phyloP scores from a whole-genome alignment of 2,329 filamentous ascomycete species.

The Aspergillus fijiensis region DNA sequence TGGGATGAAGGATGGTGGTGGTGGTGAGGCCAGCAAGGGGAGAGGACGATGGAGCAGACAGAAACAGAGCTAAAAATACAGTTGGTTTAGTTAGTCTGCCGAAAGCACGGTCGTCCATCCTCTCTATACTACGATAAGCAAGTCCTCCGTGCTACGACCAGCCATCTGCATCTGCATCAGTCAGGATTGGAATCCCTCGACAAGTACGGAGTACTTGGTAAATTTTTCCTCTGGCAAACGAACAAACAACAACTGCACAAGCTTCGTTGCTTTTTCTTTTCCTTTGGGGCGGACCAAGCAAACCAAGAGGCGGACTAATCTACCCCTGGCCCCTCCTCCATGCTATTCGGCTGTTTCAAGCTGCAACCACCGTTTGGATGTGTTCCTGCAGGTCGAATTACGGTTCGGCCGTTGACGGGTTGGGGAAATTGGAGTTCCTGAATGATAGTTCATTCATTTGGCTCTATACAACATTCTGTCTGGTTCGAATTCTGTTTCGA shows the following conservation, averaged over 20 bases:
- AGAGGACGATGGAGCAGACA: not conserved
- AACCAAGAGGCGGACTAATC: not conserved
- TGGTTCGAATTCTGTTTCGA: not conserved
- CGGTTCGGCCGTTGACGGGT: constrained; percentile 9
- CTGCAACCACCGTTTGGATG: constrained; percentile 12
- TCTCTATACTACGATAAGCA: not conserved
- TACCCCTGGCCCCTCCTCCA: not conserved
- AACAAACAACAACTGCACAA: not conserved
- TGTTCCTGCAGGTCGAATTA: constrained; percentile 11
- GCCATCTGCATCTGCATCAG: not conserved
- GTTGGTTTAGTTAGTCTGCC: not conserved
- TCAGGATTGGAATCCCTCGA: not conserved
- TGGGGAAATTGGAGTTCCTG: not conserved
- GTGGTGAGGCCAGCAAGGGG: not conserved
- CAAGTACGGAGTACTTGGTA: not conserved
- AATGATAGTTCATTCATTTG: too few species aligned
- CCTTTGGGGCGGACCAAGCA: not conserved
- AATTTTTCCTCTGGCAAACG: too few species aligned
- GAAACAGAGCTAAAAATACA: not conserved
- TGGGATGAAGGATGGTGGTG: not conserved
- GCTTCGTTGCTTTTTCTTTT: too few species aligned
- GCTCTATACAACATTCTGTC: too few species aligned
- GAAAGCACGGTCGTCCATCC: not conserved
- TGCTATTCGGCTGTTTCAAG: constrained; percentile 16
- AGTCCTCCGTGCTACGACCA: not conserved